Conservation (phyloP, 2,329 filamentous ascomycete species). For the Myriosclerotinia curreyana region DNA sequence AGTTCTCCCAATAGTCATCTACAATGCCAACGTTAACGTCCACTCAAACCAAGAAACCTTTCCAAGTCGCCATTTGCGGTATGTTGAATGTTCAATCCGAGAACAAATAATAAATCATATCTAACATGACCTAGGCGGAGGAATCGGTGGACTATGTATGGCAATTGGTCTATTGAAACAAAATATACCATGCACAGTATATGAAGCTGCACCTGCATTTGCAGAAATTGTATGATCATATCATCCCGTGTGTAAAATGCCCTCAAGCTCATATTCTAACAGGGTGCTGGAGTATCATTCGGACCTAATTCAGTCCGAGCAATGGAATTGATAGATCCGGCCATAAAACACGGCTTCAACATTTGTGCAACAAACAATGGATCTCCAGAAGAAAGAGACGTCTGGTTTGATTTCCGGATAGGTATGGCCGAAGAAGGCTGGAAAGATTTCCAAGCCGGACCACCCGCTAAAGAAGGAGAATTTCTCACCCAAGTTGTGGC, state of each 20-base stretch:
- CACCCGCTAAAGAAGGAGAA: slow-evolving; percentile 27
- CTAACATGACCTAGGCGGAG: slow-evolving; percentile 30
- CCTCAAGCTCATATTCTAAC: neutral
- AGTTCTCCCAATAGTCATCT: neutral
- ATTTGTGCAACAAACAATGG: slow-evolving; percentile 32
- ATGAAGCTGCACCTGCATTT: slow-evolving; percentile 37
- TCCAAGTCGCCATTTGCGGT: slow-evolving; percentile 38
- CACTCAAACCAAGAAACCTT: slow-evolving; percentile 31
- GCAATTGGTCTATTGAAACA: slow-evolving; percentile 37
- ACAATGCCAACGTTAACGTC: slow-evolving; percentile 28
- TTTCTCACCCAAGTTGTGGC: slow-evolving; percentile 28
- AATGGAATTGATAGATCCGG: slow-evolving; percentile 36
- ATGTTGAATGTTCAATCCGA: too few species aligned
- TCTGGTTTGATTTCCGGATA: slow-evolving; percentile 37
- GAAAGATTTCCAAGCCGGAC: slow-evolving; percentile 24
- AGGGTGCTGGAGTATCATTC: slow-evolving; percentile 37
- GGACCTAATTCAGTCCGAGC: slow-evolving; percentile 37
- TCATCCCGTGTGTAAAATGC: neutral
- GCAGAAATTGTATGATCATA: slow-evolving; percentile 33
- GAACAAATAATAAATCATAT: too few species aligned
- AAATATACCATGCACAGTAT: slow-evolving; percentile 36
- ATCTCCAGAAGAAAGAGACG: slow-evolving; percentile 29
- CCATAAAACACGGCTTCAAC: slow-evolving; percentile 33
- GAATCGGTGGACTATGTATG: slow-evolving; percentile 37
- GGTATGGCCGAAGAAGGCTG: slow-evolving; percentile 32